phyloP scores from a whole-genome alignment of 331 rosid species.

The Phaseolus coccineus region DNA sequence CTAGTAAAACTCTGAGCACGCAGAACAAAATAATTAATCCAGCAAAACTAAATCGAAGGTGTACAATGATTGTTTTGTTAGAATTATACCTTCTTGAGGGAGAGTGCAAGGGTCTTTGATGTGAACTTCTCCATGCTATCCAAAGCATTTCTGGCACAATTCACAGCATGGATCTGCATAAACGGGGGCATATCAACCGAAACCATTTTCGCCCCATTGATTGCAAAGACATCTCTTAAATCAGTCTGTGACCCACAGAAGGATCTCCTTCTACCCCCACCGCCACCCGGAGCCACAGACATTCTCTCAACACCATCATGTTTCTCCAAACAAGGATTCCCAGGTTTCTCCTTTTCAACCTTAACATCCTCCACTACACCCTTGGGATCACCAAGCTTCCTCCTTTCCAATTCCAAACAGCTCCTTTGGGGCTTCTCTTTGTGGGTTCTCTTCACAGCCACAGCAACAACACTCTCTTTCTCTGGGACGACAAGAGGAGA shows the following conservation, averaged over 20 bases:
- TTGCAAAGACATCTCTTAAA: slow-evolving; percentile 71
- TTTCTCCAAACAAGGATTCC: slow-evolving; percentile 23
- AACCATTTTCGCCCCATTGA: slow-evolving; percentile 77
- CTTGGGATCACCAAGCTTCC: slow-evolving; percentile 46
- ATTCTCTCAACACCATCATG: slow-evolving; percentile 42
- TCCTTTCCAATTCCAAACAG: slow-evolving; percentile 50
- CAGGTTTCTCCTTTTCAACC: slow-evolving; percentile 42
- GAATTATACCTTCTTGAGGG: slow-evolving; percentile 78
- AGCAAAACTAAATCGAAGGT: background rate
- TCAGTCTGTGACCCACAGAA: slow-evolving; percentile 60
- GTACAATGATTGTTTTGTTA: background rate
- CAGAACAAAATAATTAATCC: background rate
- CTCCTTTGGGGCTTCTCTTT: slow-evolving; percentile 50
- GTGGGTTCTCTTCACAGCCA: slow-evolving; percentile 36
- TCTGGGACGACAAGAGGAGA: slow-evolving; percentile 29
- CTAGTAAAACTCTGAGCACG: background rate
- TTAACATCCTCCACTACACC: slow-evolving; percentile 45
- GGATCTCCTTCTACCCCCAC: slow-evolving; percentile 75
- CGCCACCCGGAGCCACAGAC: slow-evolving; percentile 51
- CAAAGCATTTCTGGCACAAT: slow-evolving; percentile 75
- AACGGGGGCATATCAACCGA: slow-evolving; percentile 95
- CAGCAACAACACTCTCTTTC: slow-evolving; percentile 26
- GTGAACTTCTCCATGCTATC: slow-evolving; percentile 91
- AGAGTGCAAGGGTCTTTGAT: slow-evolving; percentile 82
- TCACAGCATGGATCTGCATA: slow-evolving; percentile 97